Evolutionary conservation across 495 filamentous ascomycete species (phyloP), one percentile per base, ranked within the genome.

Genomic region (Pseudoneurospora amorphoporcata): DNA sequence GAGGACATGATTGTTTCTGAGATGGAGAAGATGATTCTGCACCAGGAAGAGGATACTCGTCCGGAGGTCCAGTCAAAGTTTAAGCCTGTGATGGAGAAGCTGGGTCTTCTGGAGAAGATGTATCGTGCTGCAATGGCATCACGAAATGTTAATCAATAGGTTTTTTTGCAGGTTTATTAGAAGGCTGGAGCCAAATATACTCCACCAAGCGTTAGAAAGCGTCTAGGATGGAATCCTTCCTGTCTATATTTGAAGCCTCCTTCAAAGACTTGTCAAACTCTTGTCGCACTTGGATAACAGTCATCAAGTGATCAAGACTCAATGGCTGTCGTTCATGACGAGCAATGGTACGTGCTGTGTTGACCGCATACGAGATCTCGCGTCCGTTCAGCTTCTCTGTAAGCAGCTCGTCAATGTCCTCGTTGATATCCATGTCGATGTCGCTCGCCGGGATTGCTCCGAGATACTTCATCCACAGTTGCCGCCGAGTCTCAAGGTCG

Each of bases 341-440:
- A 16, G 83, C 81, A 71, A 85, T 71, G 5, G 82, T 86, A 70
- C 79, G 74, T 8, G 82, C 81, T 1, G 82, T 82, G 61, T 78
- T 76, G 16, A 82, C 45, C 1, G 77, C 76, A 65, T 83, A 81
- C 8, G 79, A 74, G 7, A 83, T 82, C 71, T 83, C 81, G 0
- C 76, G 47, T 12, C 82, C 81, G 40, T 80, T 82, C 17, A 83
- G 73, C 58, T 75, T 69, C 2, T 73, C 45, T 6, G 70, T 69
- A 14, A 68, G 69, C 7, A 73, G 39, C 17, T 41, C 58, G 7
- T 69, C 69, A 10, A 71, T 45, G n/a, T 69, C 73, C 35, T 69
- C 37, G 6, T 74, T 39, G 32, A 61, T 39, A 23, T 65, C 70
- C 23, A 71, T 29, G 3, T 61, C 4, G 19, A 38, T 40, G 0